A percentile compares a stretch with the other conserved stretches of the same genome.
Conservation (phyloP, 805 yeast species). For the Metschnikowia henanensis region DNA sequence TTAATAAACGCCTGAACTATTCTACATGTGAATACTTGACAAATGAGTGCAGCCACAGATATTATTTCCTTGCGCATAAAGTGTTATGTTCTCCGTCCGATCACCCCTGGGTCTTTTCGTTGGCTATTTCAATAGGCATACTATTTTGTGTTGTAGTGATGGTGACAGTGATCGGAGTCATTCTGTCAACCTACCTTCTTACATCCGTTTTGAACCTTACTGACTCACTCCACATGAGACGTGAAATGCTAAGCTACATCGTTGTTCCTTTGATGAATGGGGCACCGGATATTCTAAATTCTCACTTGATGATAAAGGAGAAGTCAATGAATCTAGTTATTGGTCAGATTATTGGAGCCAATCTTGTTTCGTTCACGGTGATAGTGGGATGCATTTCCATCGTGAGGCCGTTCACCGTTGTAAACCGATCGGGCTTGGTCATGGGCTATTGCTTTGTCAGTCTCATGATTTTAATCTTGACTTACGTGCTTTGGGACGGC, state of each 20-base stretch:
- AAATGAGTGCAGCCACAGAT: slow-evolving; percentile 22
- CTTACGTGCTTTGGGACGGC: slow-evolving; percentile 34
- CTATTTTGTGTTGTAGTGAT: slow-evolving; percentile 6
- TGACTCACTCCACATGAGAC: slow-evolving; percentile 23
- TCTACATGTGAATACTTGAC: slow-evolving; percentile 20
- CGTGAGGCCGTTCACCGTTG: slow-evolving; percentile 25
- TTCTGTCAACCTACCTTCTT: slow-evolving; percentile 36
- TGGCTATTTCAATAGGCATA: neutral
- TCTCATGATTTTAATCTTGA: slow-evolving; percentile 25
- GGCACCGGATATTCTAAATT: slow-evolving; percentile 38
- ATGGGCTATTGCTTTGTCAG: slow-evolving; percentile 33
- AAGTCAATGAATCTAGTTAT: slow-evolving; percentile 33
- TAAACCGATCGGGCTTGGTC: slow-evolving; percentile 19
- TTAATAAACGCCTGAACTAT: slow-evolving; percentile 1
- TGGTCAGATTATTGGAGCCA: slow-evolving; percentile 40
- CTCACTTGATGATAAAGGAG: slow-evolving; percentile 29
- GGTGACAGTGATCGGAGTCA: slow-evolving; percentile 29
- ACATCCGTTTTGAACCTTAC: slow-evolving; percentile 30
- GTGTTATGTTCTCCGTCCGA: slow-evolving; percentile 29
- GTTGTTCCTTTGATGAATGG: slow-evolving; percentile 39
- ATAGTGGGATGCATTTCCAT: slow-evolving; percentile 33
- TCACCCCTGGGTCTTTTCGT: slow-evolving; percentile 14
- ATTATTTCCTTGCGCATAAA: slow-evolving; percentile 27
- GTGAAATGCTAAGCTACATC: slow-evolving; percentile 32
- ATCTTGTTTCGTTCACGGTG: slow-evolving; percentile 31